A percentile compares a stretch with the other conserved stretches of the same genome.
Conservation (phyloP, 2,329 filamentous ascomycete genomes). For the Tolypocladium album region DNA sequence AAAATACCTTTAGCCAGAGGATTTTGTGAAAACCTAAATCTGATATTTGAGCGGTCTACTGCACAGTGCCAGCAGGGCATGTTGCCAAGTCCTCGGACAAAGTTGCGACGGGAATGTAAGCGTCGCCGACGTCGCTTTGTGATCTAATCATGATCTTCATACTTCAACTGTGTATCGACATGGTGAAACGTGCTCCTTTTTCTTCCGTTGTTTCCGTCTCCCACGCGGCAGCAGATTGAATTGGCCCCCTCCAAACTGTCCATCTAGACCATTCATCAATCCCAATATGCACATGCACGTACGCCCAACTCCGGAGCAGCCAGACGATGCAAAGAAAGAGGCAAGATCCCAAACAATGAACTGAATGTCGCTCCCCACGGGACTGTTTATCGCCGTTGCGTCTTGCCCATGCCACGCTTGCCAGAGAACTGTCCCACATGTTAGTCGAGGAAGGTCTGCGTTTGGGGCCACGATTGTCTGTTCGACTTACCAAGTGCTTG, state of each 20-base stretch:
- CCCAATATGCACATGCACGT: constrained; percentile 1
- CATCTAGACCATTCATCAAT: background rate
- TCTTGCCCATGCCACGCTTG: constrained; percentile 92
- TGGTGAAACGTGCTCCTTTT: background rate
- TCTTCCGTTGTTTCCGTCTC: background rate
- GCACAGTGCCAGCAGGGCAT: background rate
- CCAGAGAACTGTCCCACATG: constrained; percentile 56
- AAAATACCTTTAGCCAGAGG: background rate
- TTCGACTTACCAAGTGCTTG: constrained; percentile 74
- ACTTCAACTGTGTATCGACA: background rate
- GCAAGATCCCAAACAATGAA: background rate
- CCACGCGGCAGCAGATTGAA: background rate
- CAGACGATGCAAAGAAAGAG: constrained; percentile 12
- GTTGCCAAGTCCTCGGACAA: background rate
- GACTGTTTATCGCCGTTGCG: constrained; percentile 51
- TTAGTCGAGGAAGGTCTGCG: constrained; percentile 17
- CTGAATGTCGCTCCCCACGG: background rate
- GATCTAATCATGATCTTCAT: background rate
- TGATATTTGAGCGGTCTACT: background rate
- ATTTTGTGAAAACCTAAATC: background rate
- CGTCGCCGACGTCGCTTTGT: background rate
- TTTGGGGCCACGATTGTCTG: background rate
- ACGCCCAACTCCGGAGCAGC: constrained; percentile 20
- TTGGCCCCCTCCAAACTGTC: background rate
- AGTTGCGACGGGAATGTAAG: background rate